phyloP scores from a whole-genome alignment of 768 basidiomycete genomes.

The Pulveroboletus sp. region DNA sequence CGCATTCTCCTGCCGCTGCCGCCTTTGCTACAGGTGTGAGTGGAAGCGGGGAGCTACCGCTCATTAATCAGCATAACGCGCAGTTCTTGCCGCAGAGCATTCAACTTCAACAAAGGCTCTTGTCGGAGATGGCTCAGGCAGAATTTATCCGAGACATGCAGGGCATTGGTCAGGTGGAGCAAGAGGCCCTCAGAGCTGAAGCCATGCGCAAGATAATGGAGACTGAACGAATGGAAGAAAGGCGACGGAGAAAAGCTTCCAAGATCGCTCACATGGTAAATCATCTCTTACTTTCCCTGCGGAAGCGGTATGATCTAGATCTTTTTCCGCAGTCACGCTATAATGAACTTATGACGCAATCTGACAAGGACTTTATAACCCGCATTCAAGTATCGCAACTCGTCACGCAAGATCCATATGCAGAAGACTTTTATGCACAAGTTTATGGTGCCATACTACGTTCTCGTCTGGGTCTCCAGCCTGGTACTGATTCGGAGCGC shows the following conservation, averaged over 20 bases:
- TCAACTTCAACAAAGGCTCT: constrained; percentile 68
- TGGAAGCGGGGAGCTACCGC: constrained; percentile 28
- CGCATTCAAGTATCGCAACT: constrained; percentile 98
- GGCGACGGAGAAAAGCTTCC: constrained; percentile 69
- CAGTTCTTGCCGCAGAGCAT: constrained; percentile 57
- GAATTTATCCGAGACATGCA: constrained; percentile 66
- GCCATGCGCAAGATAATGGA: constrained; percentile 89
- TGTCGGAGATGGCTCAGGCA: constrained; percentile 71
- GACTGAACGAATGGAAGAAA: constrained; percentile 85
- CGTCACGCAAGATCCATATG: constrained; percentile 94
- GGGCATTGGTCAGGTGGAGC: constrained; percentile 52
- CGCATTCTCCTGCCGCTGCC: constrained; percentile 43
- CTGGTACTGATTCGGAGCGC: constrained; percentile 57
- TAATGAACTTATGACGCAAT: constrained; percentile 95
- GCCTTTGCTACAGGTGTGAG: constrained; percentile 24
- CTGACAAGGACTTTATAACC: constrained; percentile 99
- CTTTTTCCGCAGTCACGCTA: constrained; percentile 62
- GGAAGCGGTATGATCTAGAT: neutral
- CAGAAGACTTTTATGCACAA: constrained; percentile 98
- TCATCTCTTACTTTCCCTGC: constrained; percentile 1
- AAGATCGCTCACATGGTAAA: constrained; percentile 88
- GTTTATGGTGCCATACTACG: constrained; percentile 85
- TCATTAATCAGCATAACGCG: constrained; percentile 48
- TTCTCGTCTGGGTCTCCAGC: constrained; percentile 67
- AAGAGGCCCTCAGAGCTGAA: constrained; percentile 68